Evolutionary conservation across 192 early-diverging fungal genomes (phyloP), one percentile per base, ranked within the genome.

Genomic region (Backusella sp.): DNA sequence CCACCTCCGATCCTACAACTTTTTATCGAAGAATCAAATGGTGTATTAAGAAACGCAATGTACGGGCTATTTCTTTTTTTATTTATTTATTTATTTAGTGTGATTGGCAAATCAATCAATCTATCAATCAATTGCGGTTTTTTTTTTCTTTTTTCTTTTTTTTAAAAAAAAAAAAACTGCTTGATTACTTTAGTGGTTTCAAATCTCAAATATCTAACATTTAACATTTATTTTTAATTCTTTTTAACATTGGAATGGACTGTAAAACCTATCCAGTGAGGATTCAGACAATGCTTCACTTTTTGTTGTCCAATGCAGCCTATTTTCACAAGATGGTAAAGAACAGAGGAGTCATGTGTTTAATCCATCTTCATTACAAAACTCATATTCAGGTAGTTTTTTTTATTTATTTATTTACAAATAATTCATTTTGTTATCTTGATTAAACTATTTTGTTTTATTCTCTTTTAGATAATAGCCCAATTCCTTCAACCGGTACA

Each of bases 1-100:
- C 91, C 91, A 15, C 88, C 89, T n/a, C 89, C 90, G 5, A 89
- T 93, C 68, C 67, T 91, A 12, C 88, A 90, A 76, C 82, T 93
- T 0, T 80, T 88, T 70, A 84, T 88, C 35, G 79, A 75, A 74
- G 66, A 69, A 44, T 42, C 68, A 35, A 36, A 69, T 37, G 68
- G 68, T 11, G 35, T 19, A 8, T 39, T 76, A 28, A 73, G 73
- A 28, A 69, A 78, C 4, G 80, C 75, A 65, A 84, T 80, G 83
- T 84, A 84, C 28, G 21, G 1, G 26, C 28, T n/a, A 35, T 53
- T 26, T 59, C 23, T 59, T 56, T 52, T n/a, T 28, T 28, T 28
- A 28, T n/a, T 56, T 56, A 21, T 53, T 28, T 28, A 28, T 30
- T 59, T 56, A n/a, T n/a, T 19, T 37, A 28, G 28, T 28, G 28